phyloP scores from a whole-genome alignment of 352 stramenopile genomes.

The Blastocystis sp. region DNA sequence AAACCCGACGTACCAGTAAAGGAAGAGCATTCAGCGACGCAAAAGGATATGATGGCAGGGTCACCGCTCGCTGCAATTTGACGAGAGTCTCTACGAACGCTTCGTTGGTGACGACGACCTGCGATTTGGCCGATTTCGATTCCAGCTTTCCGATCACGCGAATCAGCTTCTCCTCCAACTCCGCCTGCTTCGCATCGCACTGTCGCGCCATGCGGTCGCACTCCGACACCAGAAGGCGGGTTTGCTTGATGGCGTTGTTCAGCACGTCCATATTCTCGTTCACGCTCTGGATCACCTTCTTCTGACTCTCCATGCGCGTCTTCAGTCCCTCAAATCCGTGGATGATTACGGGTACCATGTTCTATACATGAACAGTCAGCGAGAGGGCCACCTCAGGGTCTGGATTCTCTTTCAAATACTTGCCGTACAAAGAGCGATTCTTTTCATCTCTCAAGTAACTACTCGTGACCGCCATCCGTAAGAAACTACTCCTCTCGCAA shows the following conservation, averaged over 20 bases:
- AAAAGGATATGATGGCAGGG: constrained; percentile 49
- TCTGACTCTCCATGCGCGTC: constrained; percentile 25
- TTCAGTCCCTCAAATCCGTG: constrained; percentile 67
- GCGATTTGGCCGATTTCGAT: constrained; percentile 3
- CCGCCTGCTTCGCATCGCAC: constrained; percentile 25
- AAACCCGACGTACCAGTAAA: constrained; percentile 33
- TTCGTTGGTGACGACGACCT: constrained; percentile 28
- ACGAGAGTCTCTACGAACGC: constrained; percentile 16
- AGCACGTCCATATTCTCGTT: constrained; percentile 29
- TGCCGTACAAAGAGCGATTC: constrained; percentile 19
- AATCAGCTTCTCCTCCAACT: constrained; percentile 59
- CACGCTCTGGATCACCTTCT: constrained; percentile 20
- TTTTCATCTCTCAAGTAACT: constrained; percentile 39
- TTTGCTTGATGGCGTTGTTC: not conserved
- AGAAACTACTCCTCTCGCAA: constrained; percentile 8
- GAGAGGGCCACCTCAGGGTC: constrained; percentile 23
- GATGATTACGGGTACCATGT: constrained; percentile 42
- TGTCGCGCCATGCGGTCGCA: constrained; percentile 38
- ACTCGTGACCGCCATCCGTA: not conserved
- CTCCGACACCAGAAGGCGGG: not conserved
- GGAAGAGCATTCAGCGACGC: not conserved
- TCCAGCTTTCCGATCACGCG: constrained; percentile 57
- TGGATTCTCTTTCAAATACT: constrained; percentile 59
- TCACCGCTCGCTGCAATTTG: constrained; percentile 11
- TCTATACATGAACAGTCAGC: not conserved